Percentiles rank a stretch among this genome's conserved stretches.
These are phyloP conservation scores for Lunasporangiospora selenospora DNA, from an alignment of 192 early-diverging fungal genomes.

Conservation along the genomic window DNA sequence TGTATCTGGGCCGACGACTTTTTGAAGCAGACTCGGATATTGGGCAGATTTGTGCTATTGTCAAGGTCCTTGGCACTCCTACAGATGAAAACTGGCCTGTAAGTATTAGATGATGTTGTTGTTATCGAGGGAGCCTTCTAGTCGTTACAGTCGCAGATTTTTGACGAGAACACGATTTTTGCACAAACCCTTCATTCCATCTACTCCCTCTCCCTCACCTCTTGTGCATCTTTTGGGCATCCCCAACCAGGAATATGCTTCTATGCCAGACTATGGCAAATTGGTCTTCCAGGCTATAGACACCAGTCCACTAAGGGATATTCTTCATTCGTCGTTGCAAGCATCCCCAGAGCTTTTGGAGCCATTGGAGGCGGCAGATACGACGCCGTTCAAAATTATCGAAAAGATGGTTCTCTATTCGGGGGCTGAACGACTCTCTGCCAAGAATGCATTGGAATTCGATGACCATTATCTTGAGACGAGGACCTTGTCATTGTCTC, in stretches of 20 bases:
- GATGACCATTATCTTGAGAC: slow-evolving; percentile 12
- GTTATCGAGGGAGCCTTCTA: too few species aligned
- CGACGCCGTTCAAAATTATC: slow-evolving; percentile 16
- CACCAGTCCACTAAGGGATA: slow-evolving; percentile 7
- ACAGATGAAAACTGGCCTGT: slow-evolving; percentile 51
- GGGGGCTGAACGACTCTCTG: slow-evolving; percentile 10
- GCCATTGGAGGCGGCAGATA: too few species aligned
- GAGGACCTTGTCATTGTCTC: too few species aligned
- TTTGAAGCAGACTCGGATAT: slow-evolving; percentile 56
- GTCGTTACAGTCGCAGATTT: too few species aligned
- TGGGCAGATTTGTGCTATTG: slow-evolving; percentile 54
- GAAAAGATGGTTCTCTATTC: slow-evolving; percentile 29
- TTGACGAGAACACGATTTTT: too few species aligned
- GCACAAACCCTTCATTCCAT: too few species aligned
- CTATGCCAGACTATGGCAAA: slow-evolving; percentile 45
- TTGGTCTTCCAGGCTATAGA: slow-evolving; percentile 25
- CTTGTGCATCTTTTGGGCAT: too few species aligned
- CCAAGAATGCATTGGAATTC: slow-evolving; percentile 10
- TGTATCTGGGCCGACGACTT: slow-evolving; percentile 39
- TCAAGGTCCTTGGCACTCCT: slow-evolving; percentile 51
- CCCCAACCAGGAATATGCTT: slow-evolving; percentile 32
- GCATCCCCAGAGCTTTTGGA: too few species aligned
- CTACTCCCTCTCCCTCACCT: too few species aligned
- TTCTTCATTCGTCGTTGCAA: background rate
- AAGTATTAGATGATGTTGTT: slow-evolving; percentile 5